Conservation (phyloP, 768 basidiomycete species). For the Inosperma sp. region DNA sequence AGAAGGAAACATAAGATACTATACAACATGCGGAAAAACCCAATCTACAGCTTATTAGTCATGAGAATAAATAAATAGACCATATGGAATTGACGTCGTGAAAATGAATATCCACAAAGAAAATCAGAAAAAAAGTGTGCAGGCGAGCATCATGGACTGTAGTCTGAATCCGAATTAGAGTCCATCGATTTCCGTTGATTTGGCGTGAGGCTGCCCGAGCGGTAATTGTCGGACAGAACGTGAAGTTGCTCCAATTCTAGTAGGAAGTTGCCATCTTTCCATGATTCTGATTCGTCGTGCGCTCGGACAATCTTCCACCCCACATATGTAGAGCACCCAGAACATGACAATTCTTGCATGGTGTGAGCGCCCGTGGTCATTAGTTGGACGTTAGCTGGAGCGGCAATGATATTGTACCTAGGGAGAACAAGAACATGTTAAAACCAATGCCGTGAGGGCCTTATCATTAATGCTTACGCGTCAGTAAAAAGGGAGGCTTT, state of each 20-base stretch:
- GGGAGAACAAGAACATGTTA: conserved; percentile 7
- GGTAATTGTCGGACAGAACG: conserved; percentile 21
- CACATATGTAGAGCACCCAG: conserved; percentile 46
- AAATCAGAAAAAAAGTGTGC: conserved; percentile 1
- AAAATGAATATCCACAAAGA: background rate
- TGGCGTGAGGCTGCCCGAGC: conserved; percentile 13
- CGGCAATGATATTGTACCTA: conserved; percentile 47
- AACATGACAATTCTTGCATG: conserved; percentile 52
- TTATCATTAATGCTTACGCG: conserved; percentile 41
- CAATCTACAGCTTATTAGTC: no score
- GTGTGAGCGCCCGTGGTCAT: conserved; percentile 64
- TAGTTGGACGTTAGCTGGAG: conserved; percentile 46
- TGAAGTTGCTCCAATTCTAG: conserved; percentile 54
- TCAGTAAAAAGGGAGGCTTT: conserved; percentile 57
- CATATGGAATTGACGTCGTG: no score
- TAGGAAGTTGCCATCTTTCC: conserved; percentile 58
- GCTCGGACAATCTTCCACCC: conserved; percentile 63
- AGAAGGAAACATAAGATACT: no score
- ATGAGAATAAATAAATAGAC: no score
- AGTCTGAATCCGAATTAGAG: conserved; percentile 37
- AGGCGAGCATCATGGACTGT: conserved; percentile 22
- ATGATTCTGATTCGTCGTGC: conserved; percentile 50
- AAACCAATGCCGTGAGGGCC: background rate
- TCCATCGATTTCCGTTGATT: conserved; percentile 24
- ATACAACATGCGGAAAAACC: no score